Percentiles rank a stretch among this genome's conserved stretches.
Evolutionary conservation across 768 basidiomycete genomes (phyloP).

Genomic region (Gelatoporia subvermispora): DNA sequence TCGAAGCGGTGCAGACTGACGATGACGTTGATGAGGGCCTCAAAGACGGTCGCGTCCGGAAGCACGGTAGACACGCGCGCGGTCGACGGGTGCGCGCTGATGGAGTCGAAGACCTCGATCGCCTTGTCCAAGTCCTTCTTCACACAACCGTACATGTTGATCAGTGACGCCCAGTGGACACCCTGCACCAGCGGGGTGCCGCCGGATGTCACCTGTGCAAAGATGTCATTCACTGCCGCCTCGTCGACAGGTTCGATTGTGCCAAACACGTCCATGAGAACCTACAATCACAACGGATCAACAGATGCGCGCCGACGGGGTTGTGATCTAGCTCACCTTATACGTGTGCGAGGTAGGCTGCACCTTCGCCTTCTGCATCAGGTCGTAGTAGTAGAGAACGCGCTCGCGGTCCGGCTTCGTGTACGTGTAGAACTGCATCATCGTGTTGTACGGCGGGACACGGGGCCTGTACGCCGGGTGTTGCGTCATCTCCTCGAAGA

Average conservation of each 20-base stretch:
- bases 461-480: conserved; percentile 77
- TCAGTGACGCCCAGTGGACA: conserved; percentile 77
- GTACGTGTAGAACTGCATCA: conserved; percentile 95
- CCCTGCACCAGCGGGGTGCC: conserved; percentile 44
- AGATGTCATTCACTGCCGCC: conserved; percentile 64
- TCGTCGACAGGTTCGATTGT: conserved; percentile 79
- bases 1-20: conserved; percentile 76
- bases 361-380: conserved; percentile 56
- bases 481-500: conserved; percentile 82
- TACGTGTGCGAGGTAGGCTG: conserved; percentile 88
- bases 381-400: conserved; percentile 70
- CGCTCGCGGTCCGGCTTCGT: conserved; percentile 83
- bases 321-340: conserved; percentile 56
- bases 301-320: no score
- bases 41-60: conserved; percentile 84
- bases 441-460: conserved; percentile 95
- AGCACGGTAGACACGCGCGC: conserved; percentile 26
- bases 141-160: conserved; percentile 85
- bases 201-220: conserved; percentile 51
- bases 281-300: conserved; percentile 33
- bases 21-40: conserved; percentile 84
- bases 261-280: conserved; percentile 88
- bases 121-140: conserved; percentile 75
- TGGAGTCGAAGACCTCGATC: conserved; percentile 70
- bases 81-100: conserved; percentile 50